Base-by-base conservation (phyloP, 805 yeast genomes). In the Hanseniaspora pseudoguilliermondii region DNA sequence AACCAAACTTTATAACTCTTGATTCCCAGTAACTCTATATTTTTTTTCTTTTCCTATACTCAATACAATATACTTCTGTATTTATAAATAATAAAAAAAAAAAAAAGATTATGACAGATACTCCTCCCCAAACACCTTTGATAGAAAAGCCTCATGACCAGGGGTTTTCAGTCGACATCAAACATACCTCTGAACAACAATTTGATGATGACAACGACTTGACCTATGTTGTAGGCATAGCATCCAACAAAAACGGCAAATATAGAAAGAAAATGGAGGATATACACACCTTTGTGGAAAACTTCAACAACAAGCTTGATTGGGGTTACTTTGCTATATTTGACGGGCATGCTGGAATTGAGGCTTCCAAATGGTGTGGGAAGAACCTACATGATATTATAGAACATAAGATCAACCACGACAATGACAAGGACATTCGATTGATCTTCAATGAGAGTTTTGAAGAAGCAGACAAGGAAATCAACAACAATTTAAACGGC, bases 281-380 rank as follows among this genome's bases (percentile, higher is more conserved):
- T 67, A 93, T 91, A 8, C 97, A 91, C 67, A 86, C 95, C 0
- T 87, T 85, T 63, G 88, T 89, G 41, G 89, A 93, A 61, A 89
- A 90, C 71, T 90, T 86, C 72, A 93, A 90, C n/a, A 95, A 87
- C 62, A 69, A 88, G 57, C 72, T 84, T 34, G 96, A 89, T 66
- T 85, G 95, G 84, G 97, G 96, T 2, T 91, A 86, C 66, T 89
- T 91, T 76, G 97, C 95, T 18, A 77, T 91, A 0, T 91, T 89
- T 69, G 98, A 91, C 69, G 98, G 98, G 11, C 98, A 91, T 70
- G 97, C 97, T 2, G 98, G 98, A 23, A 81, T 81, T 55, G 87
- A 82, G 61, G 84, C 95, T 9, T 95, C 98, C 1, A 80, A 91
- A 63, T 90, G 95, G 95, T 89, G 97, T 71, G 95, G 96, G 0